These are phyloP conservation scores for Jackrogersella multiformis DNA, from an alignment of 495 filamentous ascomycete genomes.

Conservation along the genomic window DNA sequence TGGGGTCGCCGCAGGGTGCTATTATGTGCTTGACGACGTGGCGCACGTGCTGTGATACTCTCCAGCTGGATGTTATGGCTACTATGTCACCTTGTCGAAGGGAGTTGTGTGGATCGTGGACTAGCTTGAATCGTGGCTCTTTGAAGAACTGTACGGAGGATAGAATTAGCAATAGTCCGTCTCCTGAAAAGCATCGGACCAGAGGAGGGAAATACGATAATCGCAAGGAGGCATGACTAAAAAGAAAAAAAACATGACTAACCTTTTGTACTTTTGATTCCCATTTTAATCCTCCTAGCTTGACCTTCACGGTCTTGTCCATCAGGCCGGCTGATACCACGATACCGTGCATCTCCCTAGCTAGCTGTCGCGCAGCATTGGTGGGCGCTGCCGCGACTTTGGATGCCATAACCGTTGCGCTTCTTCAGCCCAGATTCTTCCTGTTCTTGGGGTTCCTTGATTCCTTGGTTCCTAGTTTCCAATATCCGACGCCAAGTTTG, in stretches of 20 bases:
- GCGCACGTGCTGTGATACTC: slow-evolving; percentile 70
- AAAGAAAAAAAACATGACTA: too few species aligned
- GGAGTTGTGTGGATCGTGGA: slow-evolving; percentile 79
- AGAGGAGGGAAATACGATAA: too few species aligned
- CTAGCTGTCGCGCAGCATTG: slow-evolving; percentile 39
- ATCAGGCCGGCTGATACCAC: slow-evolving; percentile 76
- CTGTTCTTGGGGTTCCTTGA: not conserved
- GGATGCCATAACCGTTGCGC: slow-evolving; percentile 42
- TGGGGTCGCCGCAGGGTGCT: slow-evolving; percentile 71
- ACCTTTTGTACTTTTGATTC: slow-evolving; percentile 68
- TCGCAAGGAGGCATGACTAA: too few species aligned
- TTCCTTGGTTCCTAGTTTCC: not conserved
- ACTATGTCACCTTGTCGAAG: slow-evolving; percentile 80
- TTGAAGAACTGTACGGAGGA: slow-evolving; percentile 56
- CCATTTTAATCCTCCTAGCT: slow-evolving; percentile 67
- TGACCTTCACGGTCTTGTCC: slow-evolving; percentile 75
- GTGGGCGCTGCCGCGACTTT: slow-evolving; percentile 42
- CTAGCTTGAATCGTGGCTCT: slow-evolving; percentile 61
- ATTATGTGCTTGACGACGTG: slow-evolving; percentile 83
- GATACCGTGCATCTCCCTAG: slow-evolving; percentile 59
- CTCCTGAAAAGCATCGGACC: too few species aligned
- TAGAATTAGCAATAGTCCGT: not conserved
- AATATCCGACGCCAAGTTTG: not conserved
- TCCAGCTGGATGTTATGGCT: slow-evolving; percentile 74
- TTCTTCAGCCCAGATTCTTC: not conserved